A percentile compares a stretch with the other conserved stretches of the same genome.
These are phyloP conservation scores for Pythium phragmiticola DNA, from an alignment of 352 stramenopile species.

Conservation along the genomic window DNA sequence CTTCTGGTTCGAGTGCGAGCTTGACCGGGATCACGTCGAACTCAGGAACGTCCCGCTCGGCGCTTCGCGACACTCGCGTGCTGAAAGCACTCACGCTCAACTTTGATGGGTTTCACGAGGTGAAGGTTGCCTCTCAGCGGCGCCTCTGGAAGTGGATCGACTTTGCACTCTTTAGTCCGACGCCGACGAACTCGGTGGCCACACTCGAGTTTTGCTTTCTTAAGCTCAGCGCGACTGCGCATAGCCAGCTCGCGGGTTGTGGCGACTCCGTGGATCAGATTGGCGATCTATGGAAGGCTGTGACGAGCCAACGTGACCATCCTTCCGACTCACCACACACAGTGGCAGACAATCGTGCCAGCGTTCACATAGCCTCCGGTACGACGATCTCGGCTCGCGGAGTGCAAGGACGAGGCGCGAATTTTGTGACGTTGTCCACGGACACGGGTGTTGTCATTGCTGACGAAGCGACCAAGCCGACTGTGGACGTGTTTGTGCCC, in stretches of 20 bases:
- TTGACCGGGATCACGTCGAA: background rate
- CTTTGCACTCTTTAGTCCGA: conserved; percentile 4
- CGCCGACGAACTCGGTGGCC: background rate
- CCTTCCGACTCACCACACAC: background rate
- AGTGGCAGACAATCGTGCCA: background rate
- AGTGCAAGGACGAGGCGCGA: background rate
- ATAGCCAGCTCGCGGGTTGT: background rate
- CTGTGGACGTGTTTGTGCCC: background rate
- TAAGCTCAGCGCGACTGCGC: background rate
- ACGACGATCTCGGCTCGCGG: background rate
- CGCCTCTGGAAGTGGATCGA: conserved; percentile 4
- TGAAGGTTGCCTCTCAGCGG: background rate
- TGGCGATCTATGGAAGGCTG: background rate
- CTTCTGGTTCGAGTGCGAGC: background rate
- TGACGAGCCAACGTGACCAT: background rate
- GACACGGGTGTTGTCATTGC: background rate
- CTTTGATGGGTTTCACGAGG: background rate
- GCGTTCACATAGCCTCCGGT: background rate
- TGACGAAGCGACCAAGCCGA: background rate
- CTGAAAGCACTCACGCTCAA: background rate
- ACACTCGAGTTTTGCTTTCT: background rate
- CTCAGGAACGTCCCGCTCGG: too few relatives aligned
- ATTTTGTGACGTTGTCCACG: background rate
- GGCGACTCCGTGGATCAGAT: background rate
- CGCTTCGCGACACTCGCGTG: conserved; percentile 1